Percentiles rank a stretch among this genome's conserved stretches.
Evolutionary conservation across 257 asterid species (phyloP).

Genomic region (Solanum chmielewskii): DNA sequence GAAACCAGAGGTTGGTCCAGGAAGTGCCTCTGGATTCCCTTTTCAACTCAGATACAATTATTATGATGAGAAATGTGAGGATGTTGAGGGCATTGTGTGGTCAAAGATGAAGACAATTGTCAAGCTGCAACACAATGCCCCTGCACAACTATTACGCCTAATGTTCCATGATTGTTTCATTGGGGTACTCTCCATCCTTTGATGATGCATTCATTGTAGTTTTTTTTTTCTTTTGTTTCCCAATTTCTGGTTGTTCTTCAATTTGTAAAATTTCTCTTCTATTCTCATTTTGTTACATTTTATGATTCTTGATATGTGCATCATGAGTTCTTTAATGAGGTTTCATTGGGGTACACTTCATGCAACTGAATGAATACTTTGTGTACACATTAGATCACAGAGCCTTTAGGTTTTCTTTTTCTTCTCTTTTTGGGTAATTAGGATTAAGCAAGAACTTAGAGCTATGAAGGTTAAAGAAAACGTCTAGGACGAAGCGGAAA

Average conservation of each 20-base stretch:
- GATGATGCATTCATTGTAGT: not conserved
- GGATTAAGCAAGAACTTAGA: not conserved
- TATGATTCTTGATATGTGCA: not conserved
- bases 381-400: not conserved
- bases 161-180: conserved; percentile 29
- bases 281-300: not conserved
- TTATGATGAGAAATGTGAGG: not conserved
- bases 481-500: not conserved
- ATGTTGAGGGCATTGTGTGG: not conserved
- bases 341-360: not conserved
- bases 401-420: not conserved
- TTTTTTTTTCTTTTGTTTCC: not conserved
- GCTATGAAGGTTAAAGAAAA: not conserved
- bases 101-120: not conserved
- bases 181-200: not conserved
- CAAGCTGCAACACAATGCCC: not conserved
- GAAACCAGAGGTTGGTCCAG: not conserved
- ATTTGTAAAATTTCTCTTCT: not conserved
- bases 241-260: not conserved
- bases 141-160: conserved; percentile 22
- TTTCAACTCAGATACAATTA: not conserved
- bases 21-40: not conserved
- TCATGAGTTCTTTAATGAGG: not conserved
- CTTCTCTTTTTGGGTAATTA: not conserved
- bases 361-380: not conserved